phyloP scores from a whole-genome alignment of 129 eudicot genomes.

The Helichrysum umbraculigerum region DNA sequence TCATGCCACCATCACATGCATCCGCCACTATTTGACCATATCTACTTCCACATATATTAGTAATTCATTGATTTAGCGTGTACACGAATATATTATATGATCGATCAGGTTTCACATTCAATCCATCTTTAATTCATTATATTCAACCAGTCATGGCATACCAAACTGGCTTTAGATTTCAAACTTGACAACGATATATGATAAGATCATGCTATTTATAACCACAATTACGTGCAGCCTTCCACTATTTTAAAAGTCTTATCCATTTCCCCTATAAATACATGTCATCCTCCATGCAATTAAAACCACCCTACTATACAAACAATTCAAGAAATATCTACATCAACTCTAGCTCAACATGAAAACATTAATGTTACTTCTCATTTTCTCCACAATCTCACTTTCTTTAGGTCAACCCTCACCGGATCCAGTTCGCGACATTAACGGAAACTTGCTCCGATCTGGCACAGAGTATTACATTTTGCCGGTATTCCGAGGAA shows the following conservation, averaged over 20 bases:
- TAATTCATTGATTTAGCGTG: constrained; percentile 8
- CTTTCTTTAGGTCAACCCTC: constrained; percentile 31
- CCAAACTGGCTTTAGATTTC: not conserved
- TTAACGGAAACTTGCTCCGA: constrained; percentile 40
- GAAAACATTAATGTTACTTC: constrained; percentile 30
- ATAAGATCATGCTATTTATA: constrained; percentile 20
- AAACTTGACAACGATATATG: not conserved
- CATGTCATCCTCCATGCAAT: constrained; percentile 8
- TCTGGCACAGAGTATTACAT: constrained; percentile 48
- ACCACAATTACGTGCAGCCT: constrained; percentile 22
- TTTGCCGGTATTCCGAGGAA: constrained; percentile 56
- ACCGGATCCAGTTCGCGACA: constrained; percentile 49
- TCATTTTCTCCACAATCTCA: constrained; percentile 31
- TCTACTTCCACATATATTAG: not conserved
- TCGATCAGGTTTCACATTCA: constrained; percentile 1
- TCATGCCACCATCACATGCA: constrained; percentile 4
- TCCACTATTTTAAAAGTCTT: not conserved
- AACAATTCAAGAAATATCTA: not conserved
- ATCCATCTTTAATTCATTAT: not conserved
- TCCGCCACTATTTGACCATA: not conserved
- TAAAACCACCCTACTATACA: not conserved
- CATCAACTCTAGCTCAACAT: constrained; percentile 7
- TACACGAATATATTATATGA: not conserved
- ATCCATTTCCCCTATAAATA: constrained; percentile 23
- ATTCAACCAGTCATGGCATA: not conserved